Conservation (phyloP, 2,329 filamentous ascomycete species). For the Verticillium klebahnii region DNA sequence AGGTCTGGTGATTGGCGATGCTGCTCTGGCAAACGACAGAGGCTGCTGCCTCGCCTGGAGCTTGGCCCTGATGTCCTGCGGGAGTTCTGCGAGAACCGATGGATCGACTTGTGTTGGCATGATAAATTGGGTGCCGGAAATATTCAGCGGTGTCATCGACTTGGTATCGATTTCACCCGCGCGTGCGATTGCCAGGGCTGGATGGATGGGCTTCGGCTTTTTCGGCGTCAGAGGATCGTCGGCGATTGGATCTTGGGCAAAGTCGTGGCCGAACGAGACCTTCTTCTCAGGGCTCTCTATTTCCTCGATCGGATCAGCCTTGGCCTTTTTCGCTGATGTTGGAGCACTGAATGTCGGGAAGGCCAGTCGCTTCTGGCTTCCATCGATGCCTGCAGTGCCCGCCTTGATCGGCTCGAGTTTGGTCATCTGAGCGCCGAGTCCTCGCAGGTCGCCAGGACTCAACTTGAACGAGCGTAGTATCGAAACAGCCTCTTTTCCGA, state of each 20-base stretch:
- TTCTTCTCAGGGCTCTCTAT: slow-evolving; percentile 25
- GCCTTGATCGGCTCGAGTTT: slow-evolving; percentile 78
- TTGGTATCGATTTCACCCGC: slow-evolving; percentile 46
- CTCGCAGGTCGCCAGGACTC: slow-evolving; percentile 86
- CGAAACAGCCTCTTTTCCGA: slow-evolving; percentile 80
- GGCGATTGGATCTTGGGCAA: slow-evolving; percentile 46
- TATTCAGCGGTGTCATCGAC: slow-evolving; percentile 67
- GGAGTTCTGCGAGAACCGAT: slow-evolving; percentile 76
- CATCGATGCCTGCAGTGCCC: slow-evolving; percentile 50
- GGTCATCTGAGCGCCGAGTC: slow-evolving; percentile 88
- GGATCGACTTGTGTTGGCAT: slow-evolving; percentile 81
- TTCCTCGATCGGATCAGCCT: slow-evolving; percentile 49
- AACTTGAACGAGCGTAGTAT: slow-evolving; percentile 79
- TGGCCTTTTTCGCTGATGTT: slow-evolving; percentile 31
- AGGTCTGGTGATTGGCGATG: slow-evolving; percentile 26
- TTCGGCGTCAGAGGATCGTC: slow-evolving; percentile 50
- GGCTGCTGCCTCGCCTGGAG: slow-evolving; percentile 33
- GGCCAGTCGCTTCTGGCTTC: slow-evolving; percentile 73
- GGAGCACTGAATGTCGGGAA: slow-evolving; percentile 56
- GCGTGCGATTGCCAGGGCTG: slow-evolving; percentile 46
- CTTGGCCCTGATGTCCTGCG: slow-evolving; percentile 73
- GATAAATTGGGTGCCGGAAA: slow-evolving; percentile 85
- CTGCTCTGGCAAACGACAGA: slow-evolving; percentile 17
- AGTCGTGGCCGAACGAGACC: slow-evolving; percentile 19
- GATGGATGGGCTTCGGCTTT: slow-evolving; percentile 47